These are phyloP conservation scores for Aspergillus leporis DNA, from an alignment of 495 filamentous ascomycete species.

Conservation along the genomic window DNA sequence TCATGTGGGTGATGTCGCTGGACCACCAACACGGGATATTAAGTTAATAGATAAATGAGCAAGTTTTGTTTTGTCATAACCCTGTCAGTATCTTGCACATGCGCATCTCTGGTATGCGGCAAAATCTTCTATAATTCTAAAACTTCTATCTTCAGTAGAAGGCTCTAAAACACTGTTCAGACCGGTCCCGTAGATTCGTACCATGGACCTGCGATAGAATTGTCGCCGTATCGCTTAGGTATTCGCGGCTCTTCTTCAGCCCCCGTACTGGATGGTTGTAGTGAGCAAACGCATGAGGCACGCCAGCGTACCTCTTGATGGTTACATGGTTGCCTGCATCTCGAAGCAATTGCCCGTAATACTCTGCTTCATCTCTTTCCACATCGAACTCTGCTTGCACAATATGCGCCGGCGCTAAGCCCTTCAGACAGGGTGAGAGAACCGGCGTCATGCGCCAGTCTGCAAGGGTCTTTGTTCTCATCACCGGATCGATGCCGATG, in stretches of 20 bases:
- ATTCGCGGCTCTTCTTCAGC: constrained; percentile 11
- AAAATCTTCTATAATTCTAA: too few relatives aligned
- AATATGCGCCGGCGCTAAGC: constrained; percentile 26
- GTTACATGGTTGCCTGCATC: constrained; percentile 26
- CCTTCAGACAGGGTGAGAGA: constrained; percentile 18
- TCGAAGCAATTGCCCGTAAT: constrained; percentile 22
- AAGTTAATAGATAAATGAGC: too few relatives aligned
- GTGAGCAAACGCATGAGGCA: constrained; percentile 33
- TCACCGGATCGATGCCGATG: constrained; percentile 22
- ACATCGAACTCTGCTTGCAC: constrained; percentile 30
- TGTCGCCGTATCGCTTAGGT: not conserved
- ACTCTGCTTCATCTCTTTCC: constrained; percentile 29
- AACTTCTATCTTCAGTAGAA: too few relatives aligned
- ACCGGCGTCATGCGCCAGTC: constrained; percentile 31
- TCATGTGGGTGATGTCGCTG: too few relatives aligned
- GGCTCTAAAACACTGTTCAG: too few relatives aligned
- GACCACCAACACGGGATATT: too few relatives aligned
- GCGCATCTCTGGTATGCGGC: too few relatives aligned
- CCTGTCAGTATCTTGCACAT: too few relatives aligned
- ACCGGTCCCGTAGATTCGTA: not conserved
- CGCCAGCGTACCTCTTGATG: constrained; percentile 25
- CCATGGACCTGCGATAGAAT: not conserved
- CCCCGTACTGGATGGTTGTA: constrained; percentile 24
- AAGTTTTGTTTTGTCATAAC: too few relatives aligned
- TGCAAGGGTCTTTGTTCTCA: constrained; percentile 16